Conservation (phyloP, 768 basidiomycete genomes). For the Rhodotorula sphaerocarpa region DNA sequence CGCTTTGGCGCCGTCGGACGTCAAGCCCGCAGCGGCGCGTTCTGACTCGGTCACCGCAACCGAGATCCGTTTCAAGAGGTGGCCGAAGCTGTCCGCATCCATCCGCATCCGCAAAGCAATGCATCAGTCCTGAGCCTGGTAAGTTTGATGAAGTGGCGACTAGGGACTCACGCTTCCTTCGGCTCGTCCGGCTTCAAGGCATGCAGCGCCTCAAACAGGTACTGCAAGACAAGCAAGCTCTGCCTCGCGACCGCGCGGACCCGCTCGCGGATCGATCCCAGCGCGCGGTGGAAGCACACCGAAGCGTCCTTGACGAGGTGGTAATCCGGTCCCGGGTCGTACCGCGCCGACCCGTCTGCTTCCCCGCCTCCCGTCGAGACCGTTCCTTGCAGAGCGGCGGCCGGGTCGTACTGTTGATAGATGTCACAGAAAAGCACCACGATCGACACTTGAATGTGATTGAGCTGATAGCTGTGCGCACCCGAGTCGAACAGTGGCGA, state of each 20-base stretch:
- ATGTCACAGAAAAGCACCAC: conserved; percentile 21
- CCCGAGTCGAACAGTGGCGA: too few relatives aligned
- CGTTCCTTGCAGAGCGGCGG: too few relatives aligned
- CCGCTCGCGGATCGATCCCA: conserved; percentile 10
- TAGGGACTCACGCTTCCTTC: conserved; percentile 8
- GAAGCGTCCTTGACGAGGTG: conserved; percentile 20
- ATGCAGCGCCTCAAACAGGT: conserved; percentile 25
- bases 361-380: too few relatives aligned
- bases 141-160: too few relatives aligned
- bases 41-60: conserved; percentile 17
- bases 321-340: conserved; percentile 13
- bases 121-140: too few relatives aligned
- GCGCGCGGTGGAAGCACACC: conserved; percentile 19
- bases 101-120: too few relatives aligned
- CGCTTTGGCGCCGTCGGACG: too few relatives aligned
- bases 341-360: neutral
- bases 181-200: neutral
- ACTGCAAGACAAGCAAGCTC: conserved; percentile 24
- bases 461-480: conserved; percentile 17
- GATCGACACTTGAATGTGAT: conserved; percentile 23
- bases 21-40: conserved; percentile 1
- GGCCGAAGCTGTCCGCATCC: neutral
- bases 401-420: conserved; percentile 22
- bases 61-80: conserved; percentile 24
- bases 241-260: conserved; percentile 25